A percentile compares a stretch with the other conserved stretches of the same genome.
These are phyloP conservation scores for Alternaria arbusti DNA, from an alignment of 2,329 filamentous ascomycete species.

Conservation along the genomic window DNA sequence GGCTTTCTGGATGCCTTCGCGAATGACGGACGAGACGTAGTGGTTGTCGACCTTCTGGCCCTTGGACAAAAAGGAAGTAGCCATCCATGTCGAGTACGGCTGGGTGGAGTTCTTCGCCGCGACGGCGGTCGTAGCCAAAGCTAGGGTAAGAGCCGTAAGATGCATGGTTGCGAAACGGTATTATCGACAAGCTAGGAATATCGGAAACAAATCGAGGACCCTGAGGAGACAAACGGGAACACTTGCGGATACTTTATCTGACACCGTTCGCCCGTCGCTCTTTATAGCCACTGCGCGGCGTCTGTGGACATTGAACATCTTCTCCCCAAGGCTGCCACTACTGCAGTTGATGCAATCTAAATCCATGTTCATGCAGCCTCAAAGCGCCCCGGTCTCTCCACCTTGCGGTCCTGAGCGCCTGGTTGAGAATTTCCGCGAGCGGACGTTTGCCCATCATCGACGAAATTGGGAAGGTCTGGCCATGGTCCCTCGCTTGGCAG, in stretches of 20 bases:
- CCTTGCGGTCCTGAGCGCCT: slow-evolving; percentile 6
- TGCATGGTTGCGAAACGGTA: slow-evolving; percentile 29
- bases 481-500: slow-evolving; percentile 17
- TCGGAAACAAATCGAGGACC: not conserved
- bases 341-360: slow-evolving; percentile 15
- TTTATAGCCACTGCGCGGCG: slow-evolving; percentile 10
- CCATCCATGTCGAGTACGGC: slow-evolving; percentile 52
- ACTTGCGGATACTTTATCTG: not conserved
- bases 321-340: slow-evolving; percentile 2
- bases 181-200: slow-evolving; percentile 14
- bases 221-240: not conserved
- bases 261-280: not conserved
- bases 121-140: slow-evolving; percentile 27
- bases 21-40: slow-evolving; percentile 57
- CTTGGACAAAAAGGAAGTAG: slow-evolving; percentile 56
- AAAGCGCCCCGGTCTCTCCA: slow-evolving; percentile 14
- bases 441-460: slow-evolving; percentile 16
- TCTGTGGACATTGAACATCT: not conserved
- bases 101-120: slow-evolving; percentile 30
- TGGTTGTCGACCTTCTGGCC: slow-evolving; percentile 49
- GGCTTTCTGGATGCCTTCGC: slow-evolving; percentile 56
- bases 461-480: slow-evolving; percentile 13
- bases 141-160: slow-evolving; percentile 29
- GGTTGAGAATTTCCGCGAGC: slow-evolving; percentile 22
- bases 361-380: slow-evolving; percentile 19